Conservation (phyloP, 2,329 filamentous ascomycete species). For the Alternaria arborescens region DNA sequence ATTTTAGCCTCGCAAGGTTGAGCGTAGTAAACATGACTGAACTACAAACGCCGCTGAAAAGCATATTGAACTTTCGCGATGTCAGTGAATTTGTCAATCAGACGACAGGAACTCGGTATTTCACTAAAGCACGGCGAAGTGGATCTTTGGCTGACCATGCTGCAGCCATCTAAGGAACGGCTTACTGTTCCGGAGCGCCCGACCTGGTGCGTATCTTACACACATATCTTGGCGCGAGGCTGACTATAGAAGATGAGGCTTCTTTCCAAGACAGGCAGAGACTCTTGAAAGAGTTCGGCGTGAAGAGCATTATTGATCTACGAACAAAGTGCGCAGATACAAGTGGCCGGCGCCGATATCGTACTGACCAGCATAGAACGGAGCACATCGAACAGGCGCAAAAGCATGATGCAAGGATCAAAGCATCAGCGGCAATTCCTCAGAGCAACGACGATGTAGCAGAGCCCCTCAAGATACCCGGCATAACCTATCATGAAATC, state of each 20-base stretch:
- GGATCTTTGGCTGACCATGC: conserved; percentile 11
- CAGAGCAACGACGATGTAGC: conserved; percentile 62
- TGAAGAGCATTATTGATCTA: conserved; percentile 80
- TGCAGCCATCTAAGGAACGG: conserved; percentile 37
- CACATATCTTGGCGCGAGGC: background rate
- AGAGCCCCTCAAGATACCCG: conserved; percentile 69
- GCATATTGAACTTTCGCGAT: conserved; percentile 51
- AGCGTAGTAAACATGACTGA: conserved; percentile 14
- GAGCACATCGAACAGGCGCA: conserved; percentile 75
- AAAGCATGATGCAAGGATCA: conserved; percentile 63
- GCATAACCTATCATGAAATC: conserved; percentile 70
- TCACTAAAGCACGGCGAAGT: background rate
- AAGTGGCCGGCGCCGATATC: background rate
- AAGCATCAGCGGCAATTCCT: conserved; percentile 54
- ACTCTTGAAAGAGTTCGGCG: conserved; percentile 67
- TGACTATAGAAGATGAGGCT: conserved; percentile 68
- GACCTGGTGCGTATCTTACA: conserved; percentile 39
- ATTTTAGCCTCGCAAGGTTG: background rate
- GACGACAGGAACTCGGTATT: conserved; percentile 27
- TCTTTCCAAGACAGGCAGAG: conserved; percentile 68
- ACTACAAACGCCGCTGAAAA: conserved; percentile 35
- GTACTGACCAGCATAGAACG: conserved; percentile 60
- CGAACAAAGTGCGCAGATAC: conserved; percentile 69
- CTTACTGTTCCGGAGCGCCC: conserved; percentile 46
- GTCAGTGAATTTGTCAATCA: conserved; percentile 44